Evolutionary conservation across 345 rosid species (phyloP), one percentile per base, ranked within the genome.

Genomic region (Eucalyptus marginata): DNA sequence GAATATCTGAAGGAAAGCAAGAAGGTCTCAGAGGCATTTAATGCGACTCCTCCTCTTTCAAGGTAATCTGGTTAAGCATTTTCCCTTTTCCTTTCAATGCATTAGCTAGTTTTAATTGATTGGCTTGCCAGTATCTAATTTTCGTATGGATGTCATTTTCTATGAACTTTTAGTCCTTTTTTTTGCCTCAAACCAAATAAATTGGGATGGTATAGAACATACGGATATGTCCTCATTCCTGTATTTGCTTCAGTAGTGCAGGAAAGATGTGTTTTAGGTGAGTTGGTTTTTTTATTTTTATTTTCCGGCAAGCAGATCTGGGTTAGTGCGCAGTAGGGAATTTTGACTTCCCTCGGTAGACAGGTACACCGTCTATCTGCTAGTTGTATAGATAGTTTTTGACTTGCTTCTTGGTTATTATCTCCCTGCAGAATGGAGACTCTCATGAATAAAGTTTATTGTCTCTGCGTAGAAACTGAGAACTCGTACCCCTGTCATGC

Each of bases 1-100:
- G 99, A 96, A 88, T 97, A 91, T 92, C 94, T 97, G 87, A 95
- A 94, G 92, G 99, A 96, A 92, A 95, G 99, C 91, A 96, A 94
- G 91, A 95, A 93, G 93, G 93, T 96, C 18, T 95, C 94, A 49
- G 98, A 96, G 91, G 95, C 95, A 71, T 98, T 98, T 89, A 92
- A 96, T 89, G 92, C 94, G 11, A 91, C 94, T 88, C 86, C 94
- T 87, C 99, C 99, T 89, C 92, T 94, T 87, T 97, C 99, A 89
- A 95, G 99, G 99, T 98, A 93, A 89, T 80, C 71, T 91, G 80
- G 52, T 10, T 33, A 49, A 88, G 83, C 40, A 71, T 44, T 86
- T 62, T 15, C 17, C 10, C 40, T 71, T 64, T 79, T 43, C 25
- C 56, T 64, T 86, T 29, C 64, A 87, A 31, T 20, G 29, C 84